Percentiles rank a stretch among this genome's conserved stretches.
phyloP scores from a whole-genome alignment of 208 protist species.

The Leishmania guyanensis region DNA sequence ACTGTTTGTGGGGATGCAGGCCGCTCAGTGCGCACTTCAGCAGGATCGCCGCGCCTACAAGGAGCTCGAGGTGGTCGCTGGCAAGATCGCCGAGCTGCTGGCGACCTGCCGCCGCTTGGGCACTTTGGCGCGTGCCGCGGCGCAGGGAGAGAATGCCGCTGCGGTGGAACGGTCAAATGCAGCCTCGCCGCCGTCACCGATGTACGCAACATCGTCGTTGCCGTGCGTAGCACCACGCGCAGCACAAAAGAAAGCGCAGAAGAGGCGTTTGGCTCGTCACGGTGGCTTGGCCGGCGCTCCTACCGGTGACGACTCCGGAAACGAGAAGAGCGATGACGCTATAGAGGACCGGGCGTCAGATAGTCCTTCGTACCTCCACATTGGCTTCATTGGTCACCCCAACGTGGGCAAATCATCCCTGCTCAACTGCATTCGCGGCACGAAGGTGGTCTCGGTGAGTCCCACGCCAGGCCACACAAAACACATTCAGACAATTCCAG shows the following conservation, averaged over 20 bases:
- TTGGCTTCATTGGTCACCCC: slow-evolving; percentile 92
- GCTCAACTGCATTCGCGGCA: slow-evolving; percentile 96
- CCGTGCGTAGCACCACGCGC: slow-evolving; percentile 17
- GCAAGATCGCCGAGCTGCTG: slow-evolving; percentile 68
- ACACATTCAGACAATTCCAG: slow-evolving; percentile 95
- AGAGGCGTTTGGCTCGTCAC: slow-evolving; percentile 12
- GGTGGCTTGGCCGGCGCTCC: background rate
- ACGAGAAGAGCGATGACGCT: slow-evolving; percentile 12
- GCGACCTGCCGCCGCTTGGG: slow-evolving; percentile 46
- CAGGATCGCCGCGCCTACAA: slow-evolving; percentile 49
- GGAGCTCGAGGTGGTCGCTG: slow-evolving; percentile 69
- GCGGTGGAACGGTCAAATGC: background rate
- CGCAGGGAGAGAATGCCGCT: background rate
- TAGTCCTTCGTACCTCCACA: slow-evolving; percentile 42
- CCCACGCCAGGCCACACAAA: slow-evolving; percentile 97
- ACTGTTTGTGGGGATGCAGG: slow-evolving; percentile 80
- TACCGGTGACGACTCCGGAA: slow-evolving; percentile 14
- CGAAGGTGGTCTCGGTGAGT: slow-evolving; percentile 95
- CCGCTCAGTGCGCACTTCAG: slow-evolving; percentile 57
- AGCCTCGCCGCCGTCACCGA: background rate
- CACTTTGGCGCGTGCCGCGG: slow-evolving; percentile 2
- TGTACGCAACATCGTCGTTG: slow-evolving; percentile 12
- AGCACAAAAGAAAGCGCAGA: slow-evolving; percentile 21
- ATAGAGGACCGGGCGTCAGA: slow-evolving; percentile 32
- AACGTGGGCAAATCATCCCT: slow-evolving; percentile 97